Percentiles rank a stretch among this genome's conserved stretches.
Conservation (phyloP, 2,329 filamentous ascomycete species). For the Fusarium dlaminii region DNA sequence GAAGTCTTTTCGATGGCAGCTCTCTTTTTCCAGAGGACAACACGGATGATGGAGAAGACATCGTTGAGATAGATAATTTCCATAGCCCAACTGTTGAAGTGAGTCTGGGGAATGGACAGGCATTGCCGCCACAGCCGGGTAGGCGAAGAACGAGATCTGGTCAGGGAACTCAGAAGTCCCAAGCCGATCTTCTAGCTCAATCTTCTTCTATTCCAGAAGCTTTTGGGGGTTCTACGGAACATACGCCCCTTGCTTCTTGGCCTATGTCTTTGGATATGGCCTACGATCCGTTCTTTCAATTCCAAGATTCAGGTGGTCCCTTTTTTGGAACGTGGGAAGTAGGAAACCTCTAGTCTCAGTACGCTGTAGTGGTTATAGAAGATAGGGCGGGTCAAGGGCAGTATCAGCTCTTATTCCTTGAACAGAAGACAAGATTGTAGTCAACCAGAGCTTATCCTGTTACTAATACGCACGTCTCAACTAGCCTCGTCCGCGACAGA, state of each 20-base stretch:
- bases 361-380: not conserved
- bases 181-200: not conserved
- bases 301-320: not conserved
- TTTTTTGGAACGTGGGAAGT: not conserved
- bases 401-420: accelerated
- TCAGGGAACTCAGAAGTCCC: not conserved
- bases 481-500: too few relatives aligned
- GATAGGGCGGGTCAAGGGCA: too few relatives aligned
- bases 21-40: not conserved
- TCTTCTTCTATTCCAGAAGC: not conserved
- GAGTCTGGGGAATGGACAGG: not conserved
- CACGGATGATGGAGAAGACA: not conserved
- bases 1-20: not conserved
- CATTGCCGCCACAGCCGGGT: not conserved
- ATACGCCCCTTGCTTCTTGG: not conserved
- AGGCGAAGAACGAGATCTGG: not conserved
- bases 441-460: too few relatives aligned
- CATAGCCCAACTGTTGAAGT: not conserved
- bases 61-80: not conserved
- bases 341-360: not conserved
- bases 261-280: slow-evolving; percentile 1
- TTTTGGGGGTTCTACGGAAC: not conserved
- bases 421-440: too few relatives aligned
- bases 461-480: not conserved
- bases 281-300: not conserved